Evolutionary conservation across 1,139 yeast genomes (phyloP), one percentile per base, ranked within the genome.

Genomic region (Pneumocystis jirovecii): DNA sequence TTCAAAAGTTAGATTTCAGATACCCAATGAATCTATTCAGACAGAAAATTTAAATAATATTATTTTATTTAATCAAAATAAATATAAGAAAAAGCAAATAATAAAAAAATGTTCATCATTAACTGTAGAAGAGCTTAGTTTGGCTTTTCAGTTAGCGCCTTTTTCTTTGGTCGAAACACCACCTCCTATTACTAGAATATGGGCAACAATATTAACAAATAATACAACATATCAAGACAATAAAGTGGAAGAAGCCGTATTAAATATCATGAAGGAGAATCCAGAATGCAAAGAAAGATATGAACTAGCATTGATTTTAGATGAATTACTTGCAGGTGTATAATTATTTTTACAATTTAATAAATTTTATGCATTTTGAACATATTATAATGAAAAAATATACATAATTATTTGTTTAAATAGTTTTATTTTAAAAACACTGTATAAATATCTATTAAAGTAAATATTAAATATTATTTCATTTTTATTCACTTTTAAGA

Each of bases 81-180:
- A 21, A 10, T 17, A 15, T 60, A 39, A 25, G n/a, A 63, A 25
- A 31, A 63, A 39, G 60, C 56, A 17, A 17, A 50, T 17, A 37
- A 40, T 15, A 29, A 60, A 60, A 42, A 60, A 60, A 29, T 12
- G 21, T 25, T 29, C 44, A 34, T 60, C 37, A 50, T 21, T 34
- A 56, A 25, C 50, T 37, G 17, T 63, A 63, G 19, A 34, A 61
- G 45, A 60, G 21, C 65, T 31, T 62, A 25, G 65, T 35, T 61
- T 63, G 29, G 65, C 37, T 45, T 29, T 42, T 62, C 44, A 60
- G 40, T 39, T 64, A 44, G 37, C 65, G 40, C 37, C 50, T 31
- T 35, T 60, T 63, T 19, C 59, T 61, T 25, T 63, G 61, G 61
- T 42, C 34, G 56, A 56, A 56, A 39, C 31, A n/a, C 31, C 61